Conservation (phyloP, 345 rosid species). For the Toxicodendron radicans region DNA sequence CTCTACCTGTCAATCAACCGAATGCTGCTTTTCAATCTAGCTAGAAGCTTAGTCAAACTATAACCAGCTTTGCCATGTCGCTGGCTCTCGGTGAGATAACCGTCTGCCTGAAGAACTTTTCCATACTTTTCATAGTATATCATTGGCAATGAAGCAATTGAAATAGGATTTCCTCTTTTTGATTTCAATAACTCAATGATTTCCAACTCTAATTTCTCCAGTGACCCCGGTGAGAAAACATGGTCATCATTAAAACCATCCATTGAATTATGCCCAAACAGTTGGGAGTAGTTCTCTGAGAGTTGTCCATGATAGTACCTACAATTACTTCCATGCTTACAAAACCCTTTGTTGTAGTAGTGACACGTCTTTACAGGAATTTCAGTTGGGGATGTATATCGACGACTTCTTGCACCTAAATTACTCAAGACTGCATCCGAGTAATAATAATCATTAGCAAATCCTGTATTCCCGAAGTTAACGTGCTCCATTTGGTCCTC, state of each 20-base stretch:
- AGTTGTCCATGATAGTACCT: slow-evolving; percentile 53
- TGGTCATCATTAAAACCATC: slow-evolving; percentile 41
- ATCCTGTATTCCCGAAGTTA: slow-evolving; percentile 29
- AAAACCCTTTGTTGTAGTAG: slow-evolving; percentile 61
- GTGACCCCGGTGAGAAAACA: slow-evolving; percentile 36
- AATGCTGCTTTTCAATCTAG: slow-evolving; percentile 44
- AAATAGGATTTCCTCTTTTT: slow-evolving; percentile 57
- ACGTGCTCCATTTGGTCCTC: slow-evolving; percentile 45
- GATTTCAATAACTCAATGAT: slow-evolving; percentile 53
- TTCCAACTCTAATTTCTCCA: slow-evolving; percentile 54
- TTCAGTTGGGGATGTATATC: slow-evolving; percentile 28
- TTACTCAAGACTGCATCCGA: slow-evolving; percentile 32
- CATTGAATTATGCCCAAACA: slow-evolving; percentile 22
- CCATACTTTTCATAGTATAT: slow-evolving; percentile 61
- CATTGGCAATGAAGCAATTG: slow-evolving; percentile 71
- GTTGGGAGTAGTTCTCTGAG: slow-evolving; percentile 35
- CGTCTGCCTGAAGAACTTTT: slow-evolving; percentile 64
- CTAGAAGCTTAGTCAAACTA: slow-evolving; percentile 67
- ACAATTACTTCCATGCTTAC: slow-evolving; percentile 67
- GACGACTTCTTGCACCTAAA: slow-evolving; percentile 28
- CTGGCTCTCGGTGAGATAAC: slow-evolving; percentile 75
- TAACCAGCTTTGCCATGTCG: slow-evolving; percentile 72
- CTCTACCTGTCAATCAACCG: slow-evolving; percentile 56
- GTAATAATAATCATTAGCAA: slow-evolving; percentile 33
- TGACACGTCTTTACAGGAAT: slow-evolving; percentile 54